Conservation (phyloP, 2,329 filamentous ascomycete species). For the Diaporthe eres region DNA sequence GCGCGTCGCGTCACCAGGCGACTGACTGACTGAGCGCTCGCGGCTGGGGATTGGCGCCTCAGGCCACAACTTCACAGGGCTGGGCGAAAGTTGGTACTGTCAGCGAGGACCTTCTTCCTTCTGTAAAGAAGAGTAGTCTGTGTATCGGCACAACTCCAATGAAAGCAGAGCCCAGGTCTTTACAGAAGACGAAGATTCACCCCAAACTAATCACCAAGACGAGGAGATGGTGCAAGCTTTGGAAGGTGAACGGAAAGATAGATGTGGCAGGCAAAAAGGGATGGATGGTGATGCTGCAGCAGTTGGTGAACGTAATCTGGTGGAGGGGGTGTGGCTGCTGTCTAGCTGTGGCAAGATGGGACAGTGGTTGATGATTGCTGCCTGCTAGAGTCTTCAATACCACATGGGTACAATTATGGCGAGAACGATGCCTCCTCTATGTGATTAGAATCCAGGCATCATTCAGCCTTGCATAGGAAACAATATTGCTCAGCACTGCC, state of each 20-base stretch:
- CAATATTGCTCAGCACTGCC: neutral
- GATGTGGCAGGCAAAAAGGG: neutral
- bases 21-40: slow-evolving; percentile 10
- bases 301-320: neutral
- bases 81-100: no score
- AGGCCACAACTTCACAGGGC: slow-evolving; percentile 11
- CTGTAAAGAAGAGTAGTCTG: neutral
- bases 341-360: neutral
- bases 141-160: neutral
- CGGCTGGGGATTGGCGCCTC: slow-evolving; percentile 6
- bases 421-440: neutral
- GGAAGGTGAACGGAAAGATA: neutral
- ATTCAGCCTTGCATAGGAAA: neutral
- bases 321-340: neutral
- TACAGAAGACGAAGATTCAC: neutral
- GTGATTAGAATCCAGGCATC: neutral
- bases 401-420: neutral
- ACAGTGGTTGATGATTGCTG: neutral
- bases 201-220: neutral
- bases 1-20: slow-evolving; percentile 34
- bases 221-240: neutral
- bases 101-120: neutral
- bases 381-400: neutral
- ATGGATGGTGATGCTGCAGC: neutral
- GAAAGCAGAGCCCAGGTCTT: neutral